These are phyloP conservation scores for Polygonum maritimum DNA, from an alignment of 148 eudicot species.

Conservation along the genomic window DNA sequence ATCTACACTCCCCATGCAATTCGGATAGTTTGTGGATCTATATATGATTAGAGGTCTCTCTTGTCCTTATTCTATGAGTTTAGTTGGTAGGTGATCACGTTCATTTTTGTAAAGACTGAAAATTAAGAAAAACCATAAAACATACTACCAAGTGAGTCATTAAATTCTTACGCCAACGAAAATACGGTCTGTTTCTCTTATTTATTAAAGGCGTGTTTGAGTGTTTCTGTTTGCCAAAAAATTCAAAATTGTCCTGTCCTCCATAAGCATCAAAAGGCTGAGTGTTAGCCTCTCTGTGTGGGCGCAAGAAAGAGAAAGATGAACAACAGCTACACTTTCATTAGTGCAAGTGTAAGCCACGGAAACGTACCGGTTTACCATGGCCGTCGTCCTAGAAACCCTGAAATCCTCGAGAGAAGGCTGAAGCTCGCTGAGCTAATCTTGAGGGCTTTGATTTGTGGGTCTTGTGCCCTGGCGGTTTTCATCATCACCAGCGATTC, in stretches of 20 bases:
- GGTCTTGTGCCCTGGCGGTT: conserved; percentile 48
- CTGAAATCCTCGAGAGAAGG: conserved; percentile 44
- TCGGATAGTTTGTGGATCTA: too few species aligned
- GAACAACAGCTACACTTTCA: conserved; percentile 9
- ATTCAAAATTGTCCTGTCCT: neutral
- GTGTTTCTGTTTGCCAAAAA: neutral
- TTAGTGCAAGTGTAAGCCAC: conserved; percentile 56
- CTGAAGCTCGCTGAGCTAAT: conserved; percentile 59
- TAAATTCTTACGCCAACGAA: neutral
- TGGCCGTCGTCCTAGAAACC: conserved; percentile 33
- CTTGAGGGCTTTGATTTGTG: conserved; percentile 53
- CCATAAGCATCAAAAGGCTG: neutral
- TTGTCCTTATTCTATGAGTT: too few species aligned
- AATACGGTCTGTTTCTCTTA: neutral
- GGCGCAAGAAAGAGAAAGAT: neutral
- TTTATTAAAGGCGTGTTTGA: neutral
- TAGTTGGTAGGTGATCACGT: too few species aligned
- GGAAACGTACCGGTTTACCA: conserved; percentile 63
- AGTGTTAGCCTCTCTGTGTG: neutral
- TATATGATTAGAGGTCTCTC: too few species aligned
- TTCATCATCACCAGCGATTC: conserved; percentile 48
- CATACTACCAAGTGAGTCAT: too few species aligned
- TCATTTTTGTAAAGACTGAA: too few species aligned
- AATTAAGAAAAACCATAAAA: too few species aligned
- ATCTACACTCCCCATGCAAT: too few species aligned